phyloP scores from a whole-genome alignment of 2,329 filamentous ascomycete genomes.

The Sporothrix inflata region DNA sequence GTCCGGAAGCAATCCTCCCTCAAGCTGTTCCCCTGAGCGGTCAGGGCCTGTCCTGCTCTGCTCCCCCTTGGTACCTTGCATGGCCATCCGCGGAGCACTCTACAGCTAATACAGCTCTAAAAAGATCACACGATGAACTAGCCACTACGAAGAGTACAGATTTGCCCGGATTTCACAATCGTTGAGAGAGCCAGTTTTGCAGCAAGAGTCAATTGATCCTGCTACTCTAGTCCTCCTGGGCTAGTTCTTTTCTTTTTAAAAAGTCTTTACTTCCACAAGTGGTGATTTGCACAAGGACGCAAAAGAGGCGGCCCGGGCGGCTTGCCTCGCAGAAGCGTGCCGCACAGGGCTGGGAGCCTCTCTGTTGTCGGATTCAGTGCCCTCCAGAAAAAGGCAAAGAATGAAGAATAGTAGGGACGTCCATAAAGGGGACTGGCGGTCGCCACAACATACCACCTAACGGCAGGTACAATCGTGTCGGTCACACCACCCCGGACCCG shows the following conservation, averaged over 20 bases:
- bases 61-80: slow-evolving; percentile 10
- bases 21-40: not conserved
- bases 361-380: slow-evolving; percentile 10
- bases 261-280: slow-evolving; percentile 16
- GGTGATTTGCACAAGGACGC: slow-evolving; percentile 22
- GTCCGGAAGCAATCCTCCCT: not conserved
- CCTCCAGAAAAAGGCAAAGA: not conserved
- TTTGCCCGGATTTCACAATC: not conserved
- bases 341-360: not conserved
- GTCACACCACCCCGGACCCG: not conserved
- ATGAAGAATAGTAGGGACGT: slow-evolving; percentile 15
- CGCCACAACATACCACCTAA: not conserved
- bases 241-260: not conserved
- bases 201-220: slow-evolving; percentile 28
- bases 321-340: slow-evolving; percentile 27
- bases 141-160: not conserved
- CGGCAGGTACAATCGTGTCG: not conserved
- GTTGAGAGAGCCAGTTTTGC: not conserved
- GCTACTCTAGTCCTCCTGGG: slow-evolving; percentile 24
- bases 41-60: not conserved
- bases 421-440: not conserved
- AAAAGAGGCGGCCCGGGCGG: slow-evolving; percentile 3
- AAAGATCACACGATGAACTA: not conserved
- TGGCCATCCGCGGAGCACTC: not conserved
- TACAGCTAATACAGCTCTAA: not conserved